Evolutionary conservation across 768 basidiomycete genomes (phyloP).

Genomic region (Ramaria rubella): DNA sequence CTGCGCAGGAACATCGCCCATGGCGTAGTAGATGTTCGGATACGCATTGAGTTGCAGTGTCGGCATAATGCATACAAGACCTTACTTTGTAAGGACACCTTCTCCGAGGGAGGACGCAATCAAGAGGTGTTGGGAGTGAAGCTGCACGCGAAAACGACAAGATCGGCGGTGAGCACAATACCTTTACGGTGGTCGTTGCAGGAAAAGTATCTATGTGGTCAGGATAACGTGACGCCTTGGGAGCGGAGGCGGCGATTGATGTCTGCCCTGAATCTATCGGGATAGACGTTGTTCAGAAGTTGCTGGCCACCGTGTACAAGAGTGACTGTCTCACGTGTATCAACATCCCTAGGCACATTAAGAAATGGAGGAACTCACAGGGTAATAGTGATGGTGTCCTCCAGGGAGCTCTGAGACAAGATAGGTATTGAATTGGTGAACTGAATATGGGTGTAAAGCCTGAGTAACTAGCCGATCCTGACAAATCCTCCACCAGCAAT

Average conservation of each 20-base stretch:
- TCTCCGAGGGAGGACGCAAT: constrained; percentile 37
- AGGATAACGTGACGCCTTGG: constrained; percentile 47
- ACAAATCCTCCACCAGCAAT: constrained; percentile 18
- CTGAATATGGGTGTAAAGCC: neutral
- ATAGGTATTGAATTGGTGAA: neutral
- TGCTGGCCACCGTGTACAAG: constrained; percentile 7
- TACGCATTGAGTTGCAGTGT: constrained; percentile 50
- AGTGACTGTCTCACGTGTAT: constrained; percentile 4
- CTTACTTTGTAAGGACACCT: constrained; percentile 26
- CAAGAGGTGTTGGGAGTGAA: constrained; percentile 43
- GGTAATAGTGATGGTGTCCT: constrained; percentile 10
- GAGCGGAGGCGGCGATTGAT: constrained; percentile 35
- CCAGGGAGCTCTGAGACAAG: constrained; percentile 4
- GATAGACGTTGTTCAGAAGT: constrained; percentile 31
- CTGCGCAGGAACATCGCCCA: constrained; percentile 59
- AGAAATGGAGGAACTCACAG: neutral
- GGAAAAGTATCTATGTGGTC: constrained; percentile 40
- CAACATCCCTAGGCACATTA: no score
- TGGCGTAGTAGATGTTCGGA: constrained; percentile 55
- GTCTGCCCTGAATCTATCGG: constrained; percentile 43
- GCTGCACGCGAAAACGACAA: constrained; percentile 13
- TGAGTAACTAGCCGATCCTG: constrained; percentile 14
- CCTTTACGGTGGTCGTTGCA: constrained; percentile 13
- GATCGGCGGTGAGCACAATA: constrained; percentile 12
- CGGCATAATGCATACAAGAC: constrained; percentile 39